Base-by-base conservation (phyloP, 2,329 filamentous ascomycete genomes). In the Botrytis aclada region DNA sequence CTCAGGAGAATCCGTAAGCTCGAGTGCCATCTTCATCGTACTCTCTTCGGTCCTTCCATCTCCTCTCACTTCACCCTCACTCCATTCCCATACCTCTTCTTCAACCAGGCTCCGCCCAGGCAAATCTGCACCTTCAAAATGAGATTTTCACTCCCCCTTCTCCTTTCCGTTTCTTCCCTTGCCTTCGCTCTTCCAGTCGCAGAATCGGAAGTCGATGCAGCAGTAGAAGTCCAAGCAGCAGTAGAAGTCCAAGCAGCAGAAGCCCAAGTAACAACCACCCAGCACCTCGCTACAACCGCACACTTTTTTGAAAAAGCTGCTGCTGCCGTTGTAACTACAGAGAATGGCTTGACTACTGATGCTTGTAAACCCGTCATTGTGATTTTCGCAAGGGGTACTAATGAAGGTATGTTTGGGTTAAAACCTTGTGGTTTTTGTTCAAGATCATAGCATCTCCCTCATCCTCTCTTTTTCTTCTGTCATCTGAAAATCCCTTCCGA, bases 371-470 rank as follows among this genome's bases (percentile, higher is more conserved):
- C 70, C 9, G 70, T 72, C 14, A 72, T 72, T 60, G 62, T 86
- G 69, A 83, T 86, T 63, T 86, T 84, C 74, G 84, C 85, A 12
- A 82, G 85, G 65, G 85, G 84, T 29, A 85, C 84, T 14, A 84
- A 82, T 22, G 85, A 87, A 76, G 64, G 64, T 67, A 56, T 67
- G 64, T 41, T 37, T 60, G 18, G 25, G 10, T 25, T 60, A 8
- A 16, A 25, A 18, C 18, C 43, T 45, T 7, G 39, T 18, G 6
- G 6, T 37, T 34, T 25, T 18, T 37, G 16, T 18, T 64, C 10
- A 16, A 34, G 18, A 32, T 47, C 32, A n/a, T 29, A 54, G 18
- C n/a, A 29, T 54, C 6, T 16, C 51, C 12, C 51, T 7, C 25
- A 8, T 54, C 18, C 3, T n/a, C 8, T 12, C 18, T 7, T 34